Evolutionary conservation across 1,284 basidiomycete genomes (phyloP), one percentile per base, ranked within the genome.

Genomic region (Fomitopsis palustris): DNA sequence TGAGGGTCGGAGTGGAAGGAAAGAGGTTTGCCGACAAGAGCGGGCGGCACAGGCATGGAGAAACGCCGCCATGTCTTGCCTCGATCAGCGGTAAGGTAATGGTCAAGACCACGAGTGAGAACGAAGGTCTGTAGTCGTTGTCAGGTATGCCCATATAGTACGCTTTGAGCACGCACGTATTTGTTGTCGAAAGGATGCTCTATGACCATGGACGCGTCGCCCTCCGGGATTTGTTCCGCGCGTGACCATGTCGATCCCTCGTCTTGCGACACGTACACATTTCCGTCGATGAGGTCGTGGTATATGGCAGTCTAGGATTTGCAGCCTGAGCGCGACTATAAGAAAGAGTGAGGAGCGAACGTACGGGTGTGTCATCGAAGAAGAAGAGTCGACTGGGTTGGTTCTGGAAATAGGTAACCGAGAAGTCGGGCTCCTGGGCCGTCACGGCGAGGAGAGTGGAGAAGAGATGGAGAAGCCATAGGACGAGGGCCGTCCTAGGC

Each of bases 331-430:
- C 23, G 39, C n/a, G 58, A 55, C 45, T 19, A 51, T 69, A 31
- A 4, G 6, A 1, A 23, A 39, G 8, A 10, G n/a, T 16, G 3
- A 10, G 5, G 25, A 29, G 19, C 21, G n/a, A n/a, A 75, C 80
- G 64, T 63, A 95, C 93, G 42, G 88, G 74, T 6, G 92, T 89
- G 76, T 97, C 96, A 65, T 96, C 92, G 76, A 98, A 96, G 81
- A 95, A 98, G 78, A 92, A 90, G 56, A 98, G 74, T 65, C 84
- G 81, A n/a, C 82, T 81, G 0, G 96, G 95, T n/a, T 93, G 76
- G 72, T 92, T 91, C 53, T 78, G 66, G 70, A 91, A 91, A 58
- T 78, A 74, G 37, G 72, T 79, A 55, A 87, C 66, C 6, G 74
- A 65, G 61, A 72, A 65, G 59, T 78, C 65, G 59, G 80, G 79